Evolutionary conservation across 768 basidiomycete species (phyloP).

Genomic region (Amylocystis lapponica): DNA sequence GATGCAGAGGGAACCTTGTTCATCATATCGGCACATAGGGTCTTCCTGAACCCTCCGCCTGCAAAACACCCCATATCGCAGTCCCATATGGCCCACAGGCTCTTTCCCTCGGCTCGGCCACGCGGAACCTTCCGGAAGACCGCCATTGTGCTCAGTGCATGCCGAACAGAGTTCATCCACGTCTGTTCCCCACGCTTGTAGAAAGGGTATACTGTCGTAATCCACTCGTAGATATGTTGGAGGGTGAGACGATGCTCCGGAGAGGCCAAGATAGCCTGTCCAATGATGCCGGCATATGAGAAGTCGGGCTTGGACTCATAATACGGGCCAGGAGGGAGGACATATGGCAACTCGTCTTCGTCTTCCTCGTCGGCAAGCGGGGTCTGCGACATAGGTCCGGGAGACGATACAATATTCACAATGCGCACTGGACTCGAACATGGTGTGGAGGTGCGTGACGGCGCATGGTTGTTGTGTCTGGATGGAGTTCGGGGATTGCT

Average conservation of each 20-base stretch:
- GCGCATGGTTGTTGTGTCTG: slow-evolving; percentile 31
- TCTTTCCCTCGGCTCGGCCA: slow-evolving; percentile 72
- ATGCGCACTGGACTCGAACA: slow-evolving; percentile 54
- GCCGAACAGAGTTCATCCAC: slow-evolving; percentile 99
- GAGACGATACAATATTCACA: slow-evolving; percentile 79
- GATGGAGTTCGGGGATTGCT: slow-evolving; percentile 14
- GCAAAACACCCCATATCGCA: slow-evolving; percentile 79
- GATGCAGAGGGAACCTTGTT: slow-evolving; percentile 27
- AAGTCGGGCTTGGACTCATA: slow-evolving; percentile 73
- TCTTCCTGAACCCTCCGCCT: slow-evolving; percentile 76
- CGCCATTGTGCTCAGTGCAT: slow-evolving; percentile 88
- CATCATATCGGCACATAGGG: slow-evolving; percentile 36
- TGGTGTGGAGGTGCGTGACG: slow-evolving; percentile 60
- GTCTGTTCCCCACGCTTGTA: slow-evolving; percentile 91
- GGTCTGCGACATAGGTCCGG: slow-evolving; percentile 65
- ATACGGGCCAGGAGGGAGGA: slow-evolving; percentile 81
- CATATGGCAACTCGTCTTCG: slow-evolving; percentile 64
- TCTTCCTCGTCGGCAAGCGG: slow-evolving; percentile 51
- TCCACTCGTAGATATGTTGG: slow-evolving; percentile 95
- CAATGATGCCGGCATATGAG: slow-evolving; percentile 94
- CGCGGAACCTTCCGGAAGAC: slow-evolving; percentile 84
- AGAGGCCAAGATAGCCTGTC: slow-evolving; percentile 88
- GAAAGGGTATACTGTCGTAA: slow-evolving; percentile 88
- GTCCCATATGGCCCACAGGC: slow-evolving; percentile 84
- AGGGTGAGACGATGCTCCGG: slow-evolving; percentile 80